phyloP scores from a whole-genome alignment of 352 stramenopile species.

The Globisporangium alternatum region DNA sequence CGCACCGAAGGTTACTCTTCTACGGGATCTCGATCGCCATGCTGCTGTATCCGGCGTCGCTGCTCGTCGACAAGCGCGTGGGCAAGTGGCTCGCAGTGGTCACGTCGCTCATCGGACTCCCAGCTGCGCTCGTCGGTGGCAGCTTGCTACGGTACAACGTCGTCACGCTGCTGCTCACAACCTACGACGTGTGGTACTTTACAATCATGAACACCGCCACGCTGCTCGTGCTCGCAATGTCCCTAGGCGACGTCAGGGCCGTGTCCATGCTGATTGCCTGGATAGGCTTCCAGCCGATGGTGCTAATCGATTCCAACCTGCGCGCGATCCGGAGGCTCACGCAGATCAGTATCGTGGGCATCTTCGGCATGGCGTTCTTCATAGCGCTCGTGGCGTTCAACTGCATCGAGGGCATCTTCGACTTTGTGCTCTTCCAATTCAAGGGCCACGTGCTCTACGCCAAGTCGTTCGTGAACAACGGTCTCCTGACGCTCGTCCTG shows the following conservation, averaged over 20 bases:
- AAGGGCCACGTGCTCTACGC: constrained; percentile 9
- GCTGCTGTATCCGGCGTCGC: constrained; percentile 12
- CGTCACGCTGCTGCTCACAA: constrained; percentile 14
- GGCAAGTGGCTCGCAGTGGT: constrained; percentile 1
- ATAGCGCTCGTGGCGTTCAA: constrained; percentile 6
- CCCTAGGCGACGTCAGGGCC: constrained; percentile 16
- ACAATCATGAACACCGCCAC: constrained; percentile 14
- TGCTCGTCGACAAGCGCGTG: neutral
- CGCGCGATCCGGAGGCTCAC: constrained; percentile 6
- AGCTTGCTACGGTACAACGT: constrained; percentile 18
- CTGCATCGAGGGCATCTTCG: constrained; percentile 8
- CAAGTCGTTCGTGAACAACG: constrained; percentile 11
- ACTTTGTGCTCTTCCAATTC: constrained; percentile 17
- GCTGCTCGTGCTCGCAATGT: constrained; percentile 5
- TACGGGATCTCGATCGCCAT: constrained; percentile 11
- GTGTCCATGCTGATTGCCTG: constrained; percentile 9
- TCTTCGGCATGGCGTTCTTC: constrained; percentile 2
- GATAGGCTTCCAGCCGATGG: constrained; percentile 11
- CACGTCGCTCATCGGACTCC: constrained; percentile 2
- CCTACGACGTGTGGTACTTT: constrained; percentile 23
- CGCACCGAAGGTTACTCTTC: constrained; percentile 4
- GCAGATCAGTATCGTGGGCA: constrained; percentile 11
- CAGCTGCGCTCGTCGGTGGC: constrained; percentile 2
- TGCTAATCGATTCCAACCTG: constrained; percentile 21
- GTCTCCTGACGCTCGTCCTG: constrained; percentile 15